Evolutionary conservation across 2,329 filamentous ascomycete genomes (phyloP).

Genomic region (Coniochaeta sp.): DNA sequence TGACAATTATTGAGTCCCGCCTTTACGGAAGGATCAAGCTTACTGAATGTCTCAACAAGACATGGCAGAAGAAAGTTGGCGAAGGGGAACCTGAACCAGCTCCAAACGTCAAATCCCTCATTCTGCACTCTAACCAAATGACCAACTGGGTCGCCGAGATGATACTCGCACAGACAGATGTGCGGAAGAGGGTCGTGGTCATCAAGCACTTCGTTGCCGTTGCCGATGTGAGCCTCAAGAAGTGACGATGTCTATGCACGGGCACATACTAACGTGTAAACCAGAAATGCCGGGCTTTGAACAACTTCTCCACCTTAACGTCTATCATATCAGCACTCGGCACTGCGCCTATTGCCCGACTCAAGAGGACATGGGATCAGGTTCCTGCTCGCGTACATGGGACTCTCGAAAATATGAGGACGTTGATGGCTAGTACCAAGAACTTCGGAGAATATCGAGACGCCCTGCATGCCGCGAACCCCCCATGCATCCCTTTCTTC

Average conservation of each 20-base stretch:
- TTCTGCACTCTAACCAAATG: conserved; percentile 96
- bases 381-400: conserved; percentile 78
- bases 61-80: conserved; percentile 91
- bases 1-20: conserved; percentile 93
- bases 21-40: conserved; percentile 94
- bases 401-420: conserved; percentile 83
- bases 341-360: conserved; percentile 87
- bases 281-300: conserved; percentile 85
- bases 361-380: conserved; percentile 90
- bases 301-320: conserved; percentile 96
- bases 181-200: conserved; percentile 92
- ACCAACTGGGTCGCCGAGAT: conserved; percentile 99
- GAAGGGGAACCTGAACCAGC: conserved; percentile 80
- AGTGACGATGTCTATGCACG: neutral
- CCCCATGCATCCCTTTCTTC: conserved; percentile 97
- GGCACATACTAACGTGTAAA: neutral
- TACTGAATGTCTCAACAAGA: conserved; percentile 95
- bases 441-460: conserved; percentile 98
- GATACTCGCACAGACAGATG: conserved; percentile 90
- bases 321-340: conserved; percentile 95
- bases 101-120: conserved; percentile 90
- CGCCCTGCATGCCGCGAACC: conserved; percentile 83
- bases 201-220: conserved; percentile 98
- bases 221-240: conserved; percentile 64
- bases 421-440: conserved; percentile 93